Conservation (phyloP, 1,284 basidiomycete species). For the Ustilago trichophora region DNA sequence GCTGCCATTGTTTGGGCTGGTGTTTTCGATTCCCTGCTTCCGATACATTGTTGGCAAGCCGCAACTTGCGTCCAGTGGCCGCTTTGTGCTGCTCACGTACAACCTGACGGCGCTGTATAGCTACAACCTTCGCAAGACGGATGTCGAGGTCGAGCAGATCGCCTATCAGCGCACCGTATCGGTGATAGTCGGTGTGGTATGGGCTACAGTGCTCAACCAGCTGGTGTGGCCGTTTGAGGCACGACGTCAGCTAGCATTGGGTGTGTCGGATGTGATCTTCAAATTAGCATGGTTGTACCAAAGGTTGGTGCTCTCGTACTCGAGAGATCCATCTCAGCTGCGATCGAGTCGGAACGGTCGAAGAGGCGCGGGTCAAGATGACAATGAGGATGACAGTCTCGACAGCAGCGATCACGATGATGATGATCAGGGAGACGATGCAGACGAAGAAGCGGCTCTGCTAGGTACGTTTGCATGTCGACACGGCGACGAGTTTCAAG, state of each 20-base stretch:
- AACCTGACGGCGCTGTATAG: conserved; percentile 79
- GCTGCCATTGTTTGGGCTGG: conserved; percentile 83
- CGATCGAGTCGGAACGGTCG: background rate
- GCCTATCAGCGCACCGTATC: conserved; percentile 80
- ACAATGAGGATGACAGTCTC: background rate
- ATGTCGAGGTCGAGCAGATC: conserved; percentile 77
- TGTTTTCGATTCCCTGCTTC: conserved; percentile 93
- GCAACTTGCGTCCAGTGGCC: conserved; percentile 55
- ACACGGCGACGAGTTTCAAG: conserved; percentile 52
- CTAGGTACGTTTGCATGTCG: conserved; percentile 23
- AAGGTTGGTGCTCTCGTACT: conserved; percentile 56
- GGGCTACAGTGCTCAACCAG: conserved; percentile 85
- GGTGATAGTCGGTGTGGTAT: conserved; percentile 87
- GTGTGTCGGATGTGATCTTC: conserved; percentile 76
- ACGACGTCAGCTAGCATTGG: conserved; percentile 81
- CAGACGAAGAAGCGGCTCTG: conserved; percentile 45
- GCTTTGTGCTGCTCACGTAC: conserved; percentile 71
- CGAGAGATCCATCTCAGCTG: conserved; percentile 30
- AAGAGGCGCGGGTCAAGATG: too few relatives aligned
- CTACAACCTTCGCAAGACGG: conserved; percentile 80
- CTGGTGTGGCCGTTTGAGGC: conserved; percentile 97
- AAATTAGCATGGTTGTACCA: conserved; percentile 63
- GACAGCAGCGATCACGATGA: conserved; percentile 10
- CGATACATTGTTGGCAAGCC: conserved; percentile 81
- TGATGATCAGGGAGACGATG: too few relatives aligned